phyloP scores from a whole-genome alignment of 192 early-diverging fungal genomes.

The Linnemannia elongata region DNA sequence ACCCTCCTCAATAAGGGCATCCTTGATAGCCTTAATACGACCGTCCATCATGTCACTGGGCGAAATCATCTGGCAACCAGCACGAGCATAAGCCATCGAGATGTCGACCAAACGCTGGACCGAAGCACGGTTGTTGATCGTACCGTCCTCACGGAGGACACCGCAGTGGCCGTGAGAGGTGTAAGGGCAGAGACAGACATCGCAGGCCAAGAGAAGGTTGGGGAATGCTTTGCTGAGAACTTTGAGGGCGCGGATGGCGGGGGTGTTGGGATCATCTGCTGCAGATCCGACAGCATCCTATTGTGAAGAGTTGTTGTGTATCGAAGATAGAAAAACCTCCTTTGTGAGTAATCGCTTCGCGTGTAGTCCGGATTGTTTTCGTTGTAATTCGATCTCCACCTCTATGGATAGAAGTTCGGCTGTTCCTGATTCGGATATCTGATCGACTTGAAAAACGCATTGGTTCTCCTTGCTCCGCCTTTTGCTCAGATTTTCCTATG shows the following conservation, averaged over 20 bases:
- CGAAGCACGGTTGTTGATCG: slow-evolving; percentile 84
- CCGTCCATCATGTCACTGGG: slow-evolving; percentile 99
- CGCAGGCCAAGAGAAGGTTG: slow-evolving; percentile 87
- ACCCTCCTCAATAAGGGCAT: slow-evolving; percentile 79
- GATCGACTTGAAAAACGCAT: background rate
- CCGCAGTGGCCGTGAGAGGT: slow-evolving; percentile 98
- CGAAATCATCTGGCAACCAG: slow-evolving; percentile 88
- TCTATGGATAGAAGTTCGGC: background rate
- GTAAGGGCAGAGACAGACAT: slow-evolving; percentile 97
- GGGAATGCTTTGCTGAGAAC: slow-evolving; percentile 85
- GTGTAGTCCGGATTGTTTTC: background rate
- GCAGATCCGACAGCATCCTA: slow-evolving; percentile 84
- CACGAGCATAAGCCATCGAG: slow-evolving; percentile 88
- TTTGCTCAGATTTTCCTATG: background rate
- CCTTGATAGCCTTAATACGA: slow-evolving; percentile 93
- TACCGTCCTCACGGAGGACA: slow-evolving; percentile 79
- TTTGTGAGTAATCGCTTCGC: background rate
- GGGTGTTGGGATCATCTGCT: slow-evolving; percentile 86
- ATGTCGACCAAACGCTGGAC: slow-evolving; percentile 88
- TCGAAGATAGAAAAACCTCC: background rate
- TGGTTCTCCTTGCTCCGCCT: background rate
- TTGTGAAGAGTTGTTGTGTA: background rate
- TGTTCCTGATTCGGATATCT: slow-evolving; percentile 6
- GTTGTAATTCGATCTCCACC: background rate
- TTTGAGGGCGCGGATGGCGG: slow-evolving; percentile 87